Evolutionary conservation across 2,329 filamentous ascomycete species (phyloP).

Genomic region (Fulvia fulva): DNA sequence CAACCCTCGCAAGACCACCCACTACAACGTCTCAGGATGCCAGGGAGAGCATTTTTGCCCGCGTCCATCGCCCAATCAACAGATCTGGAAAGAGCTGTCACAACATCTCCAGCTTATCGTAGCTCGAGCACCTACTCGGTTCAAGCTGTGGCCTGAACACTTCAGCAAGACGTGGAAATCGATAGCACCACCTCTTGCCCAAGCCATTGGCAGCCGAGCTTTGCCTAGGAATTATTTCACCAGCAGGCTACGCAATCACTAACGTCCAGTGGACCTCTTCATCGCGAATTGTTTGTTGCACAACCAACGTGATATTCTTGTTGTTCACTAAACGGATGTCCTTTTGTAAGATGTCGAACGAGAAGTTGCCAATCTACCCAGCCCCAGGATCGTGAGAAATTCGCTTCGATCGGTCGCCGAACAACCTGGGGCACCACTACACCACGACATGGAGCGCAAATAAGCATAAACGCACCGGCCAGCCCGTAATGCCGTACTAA

Average conservation of each 20-base stretch:
- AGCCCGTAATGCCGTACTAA: background rate
- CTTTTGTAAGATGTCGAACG: background rate
- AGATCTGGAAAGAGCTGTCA: too few species aligned
- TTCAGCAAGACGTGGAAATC: background rate
- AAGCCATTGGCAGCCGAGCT: background rate
- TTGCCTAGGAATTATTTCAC: background rate
- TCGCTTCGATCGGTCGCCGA: background rate
- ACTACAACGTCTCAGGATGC: too few species aligned
- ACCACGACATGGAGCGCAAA: background rate
- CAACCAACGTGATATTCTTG: background rate
- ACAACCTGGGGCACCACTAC: background rate
- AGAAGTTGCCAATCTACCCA: background rate
- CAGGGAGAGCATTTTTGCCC: too few species aligned
- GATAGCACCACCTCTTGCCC: background rate
- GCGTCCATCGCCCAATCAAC: too few species aligned
- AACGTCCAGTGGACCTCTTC: background rate
- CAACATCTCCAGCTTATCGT: too few species aligned
- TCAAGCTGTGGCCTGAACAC: background rate
- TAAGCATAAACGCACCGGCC: background rate
- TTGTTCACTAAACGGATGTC: background rate
- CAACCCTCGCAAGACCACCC: too few species aligned
- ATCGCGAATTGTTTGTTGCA: background rate
- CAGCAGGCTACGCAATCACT: background rate
- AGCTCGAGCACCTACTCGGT: background rate
- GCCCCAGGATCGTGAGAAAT: background rate